Base-by-base conservation (phyloP, 306 rosid species). In the Corylus americana region DNA sequence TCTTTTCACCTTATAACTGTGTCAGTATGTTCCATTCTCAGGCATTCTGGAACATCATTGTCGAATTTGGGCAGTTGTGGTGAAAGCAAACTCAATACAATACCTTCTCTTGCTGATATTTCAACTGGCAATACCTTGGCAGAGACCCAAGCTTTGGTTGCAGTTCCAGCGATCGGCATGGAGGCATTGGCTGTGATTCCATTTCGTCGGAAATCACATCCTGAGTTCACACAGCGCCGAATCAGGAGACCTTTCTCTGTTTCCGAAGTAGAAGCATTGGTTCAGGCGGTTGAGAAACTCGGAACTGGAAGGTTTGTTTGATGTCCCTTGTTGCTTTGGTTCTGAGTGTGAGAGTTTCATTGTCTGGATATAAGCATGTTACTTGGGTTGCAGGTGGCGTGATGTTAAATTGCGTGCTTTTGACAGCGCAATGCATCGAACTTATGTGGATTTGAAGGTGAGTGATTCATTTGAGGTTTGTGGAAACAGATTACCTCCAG, bases 221-320 rank as follows among this genome's bases (percentile, higher is more conserved):
- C 85, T 42, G 89, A 87, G 81, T 92, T 86, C 81, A 82, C 73
- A 55, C 91, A 83, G 66, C 94, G 97, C 27, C 92, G 92, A 62
- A 92, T 92, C 31, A 88, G 97, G 89, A 86, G 97, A 75, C 97
- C 94, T 18, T 92, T 92, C 84, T 88, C 97, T 50, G 97, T 92
- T 71, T 76, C 91, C 39, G 97, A 92, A 87, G 97, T 92, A 55
- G 91, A 90, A 80, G 97, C 97, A 70, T 73, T 92, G 86, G 94
- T 91, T 79, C 92, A 87, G 67, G 92, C 93, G 3, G 93, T 91
- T 83, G 97, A 91, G 84, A 91, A 89, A 66, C 92, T 91, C 14
- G 97, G 97, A 89, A 91, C 97, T 29, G 97, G 97, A 89, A 89
- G 97, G 97, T 91, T 78, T 74, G 50, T 55, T 75, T 45, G 4